A percentile compares a stretch with the other conserved stretches of the same genome.
Conservation (phyloP, 176 grass and related monocot species). For the Avena insularis region DNA sequence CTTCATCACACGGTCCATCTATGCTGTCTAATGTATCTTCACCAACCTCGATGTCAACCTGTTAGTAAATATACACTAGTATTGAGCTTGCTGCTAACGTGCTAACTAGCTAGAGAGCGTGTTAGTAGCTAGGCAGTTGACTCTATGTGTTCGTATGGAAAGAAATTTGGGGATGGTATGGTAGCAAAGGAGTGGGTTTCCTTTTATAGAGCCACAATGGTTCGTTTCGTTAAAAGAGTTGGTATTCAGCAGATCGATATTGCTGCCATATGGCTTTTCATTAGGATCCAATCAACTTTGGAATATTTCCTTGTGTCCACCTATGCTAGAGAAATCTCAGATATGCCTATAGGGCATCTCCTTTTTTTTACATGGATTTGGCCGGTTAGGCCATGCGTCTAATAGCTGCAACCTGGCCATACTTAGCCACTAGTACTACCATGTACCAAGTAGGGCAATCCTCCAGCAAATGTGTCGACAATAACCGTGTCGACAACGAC, state of each 20-base stretch:
- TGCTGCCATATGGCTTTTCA: background rate
- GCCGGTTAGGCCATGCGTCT: background rate
- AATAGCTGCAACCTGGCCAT: background rate
- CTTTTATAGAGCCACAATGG: constrained; percentile 41
- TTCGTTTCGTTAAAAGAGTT: background rate
- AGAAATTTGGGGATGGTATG: constrained; percentile 31
- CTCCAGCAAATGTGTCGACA: background rate
- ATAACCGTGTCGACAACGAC: background rate
- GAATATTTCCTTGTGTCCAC: constrained; percentile 2
- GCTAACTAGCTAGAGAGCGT: background rate
- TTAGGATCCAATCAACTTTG: background rate
- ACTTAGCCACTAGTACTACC: background rate
- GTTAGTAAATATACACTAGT: too few relatives aligned
- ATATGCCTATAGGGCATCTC: background rate
- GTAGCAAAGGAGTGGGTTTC: background rate
- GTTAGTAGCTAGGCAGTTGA: background rate
- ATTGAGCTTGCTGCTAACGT: background rate
- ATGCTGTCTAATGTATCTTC: background rate
- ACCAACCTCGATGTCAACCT: background rate
- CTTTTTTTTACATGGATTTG: background rate
- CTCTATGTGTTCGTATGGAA: background rate
- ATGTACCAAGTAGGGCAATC: background rate
- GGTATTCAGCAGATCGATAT: background rate
- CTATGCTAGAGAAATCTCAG: background rate
- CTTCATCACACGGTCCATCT: constrained; percentile 70